Conservation (phyloP, 169 alveolate species). For the Cystoisospora suis region DNA sequence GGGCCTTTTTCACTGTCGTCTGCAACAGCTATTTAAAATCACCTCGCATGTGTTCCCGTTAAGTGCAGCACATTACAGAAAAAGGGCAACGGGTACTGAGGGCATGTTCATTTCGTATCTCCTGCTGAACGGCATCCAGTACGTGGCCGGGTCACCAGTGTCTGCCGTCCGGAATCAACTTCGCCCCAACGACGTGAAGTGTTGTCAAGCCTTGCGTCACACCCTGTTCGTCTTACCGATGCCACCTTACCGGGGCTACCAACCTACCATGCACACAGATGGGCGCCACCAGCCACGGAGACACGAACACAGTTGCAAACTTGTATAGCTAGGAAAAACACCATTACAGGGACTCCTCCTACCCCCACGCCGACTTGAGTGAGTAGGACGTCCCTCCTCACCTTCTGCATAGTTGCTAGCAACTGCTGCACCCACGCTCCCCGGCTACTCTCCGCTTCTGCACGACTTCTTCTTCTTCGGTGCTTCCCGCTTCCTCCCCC, state of each 20-base stretch:
- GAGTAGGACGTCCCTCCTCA: neutral
- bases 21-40: neutral
- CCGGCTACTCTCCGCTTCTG: constrained; percentile 3
- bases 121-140: too few species aligned
- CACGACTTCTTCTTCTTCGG: neutral
- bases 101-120: too few species aligned
- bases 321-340: neutral
- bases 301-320: neutral
- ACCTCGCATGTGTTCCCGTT: neutral
- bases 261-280: too few species aligned
- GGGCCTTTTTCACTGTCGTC: neutral
- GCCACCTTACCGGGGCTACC: too few species aligned
- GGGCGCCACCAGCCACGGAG: neutral
- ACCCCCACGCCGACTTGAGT: neutral
- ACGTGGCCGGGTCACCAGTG: too few species aligned
- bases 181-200: too few species aligned
- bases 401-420: neutral
- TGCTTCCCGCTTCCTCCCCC: neutral
- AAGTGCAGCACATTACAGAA: neutral
- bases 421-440: constrained; percentile 43
- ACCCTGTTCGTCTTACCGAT: too few species aligned
- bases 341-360: neutral
- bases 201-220: too few species aligned
- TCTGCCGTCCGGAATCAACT: too few species aligned
- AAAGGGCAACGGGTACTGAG: too few species aligned